Base-by-base conservation (phyloP, 768 basidiomycete species). In the Trametes gibbosa region DNA sequence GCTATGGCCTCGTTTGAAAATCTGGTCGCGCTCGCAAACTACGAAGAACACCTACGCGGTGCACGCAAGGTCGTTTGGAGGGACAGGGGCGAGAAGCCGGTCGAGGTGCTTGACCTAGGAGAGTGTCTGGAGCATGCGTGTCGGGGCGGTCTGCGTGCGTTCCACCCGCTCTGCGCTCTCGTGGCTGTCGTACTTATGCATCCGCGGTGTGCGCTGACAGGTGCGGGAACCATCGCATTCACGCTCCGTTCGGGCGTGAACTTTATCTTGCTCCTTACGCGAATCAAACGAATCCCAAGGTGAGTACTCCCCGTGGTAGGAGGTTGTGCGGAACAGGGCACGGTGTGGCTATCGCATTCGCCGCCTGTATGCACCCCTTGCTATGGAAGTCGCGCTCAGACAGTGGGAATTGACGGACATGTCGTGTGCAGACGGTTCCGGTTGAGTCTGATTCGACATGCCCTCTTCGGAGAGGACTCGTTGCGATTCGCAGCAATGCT, bases 401-500 rank as follows among this genome's bases (percentile, higher is more conserved):
- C n/a, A n/a, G n/a, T n/a, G n/a, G n/a, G n/a, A n/a, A n/a, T 21
- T 53, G 16, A 24, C 34, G 19, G 7, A 27, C 12, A 45, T 16
- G n/a, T 8, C 37, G 23, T 13, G 23, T 39, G 8, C 65, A 94
- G 90, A 66, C 75, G 83, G n/a, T 72, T 81, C 54, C 83, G 89
- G 10, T 73, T 89, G 8, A 72, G 82, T 4, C 70, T 94, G 23
- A 78, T 97, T 50, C 83, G 88, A 3, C 89, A 84, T 74, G 95
- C 93, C 0, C 76, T 96, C 43, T 90, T 97, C 64, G 94, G 94
- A 0, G 62, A 76, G 41, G 95, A 97, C 67, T 86, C 91, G 0
- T 81, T 89, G 68, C 78, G 95, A 19, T 95, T 96, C 63, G 91
- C 87, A 4, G 84, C 87, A 0, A 95, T 95, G 92, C 77, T 98